phyloP scores from a whole-genome alignment of 202 grass and related monocot genomes.

The Cymbopogon flexuosus region DNA sequence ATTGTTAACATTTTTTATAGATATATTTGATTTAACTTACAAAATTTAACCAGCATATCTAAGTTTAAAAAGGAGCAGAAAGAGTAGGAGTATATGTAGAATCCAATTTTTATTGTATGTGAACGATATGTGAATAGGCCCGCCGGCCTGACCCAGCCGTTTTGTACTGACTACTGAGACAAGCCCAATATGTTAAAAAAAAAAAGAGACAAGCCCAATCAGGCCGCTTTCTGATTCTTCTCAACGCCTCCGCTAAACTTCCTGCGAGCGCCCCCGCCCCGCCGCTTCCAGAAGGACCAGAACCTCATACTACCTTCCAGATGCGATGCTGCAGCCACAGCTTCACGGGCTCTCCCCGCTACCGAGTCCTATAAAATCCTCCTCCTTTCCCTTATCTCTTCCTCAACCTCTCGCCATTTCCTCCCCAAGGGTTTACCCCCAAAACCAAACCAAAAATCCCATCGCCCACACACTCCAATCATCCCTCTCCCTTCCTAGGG shows the following conservation, averaged over 20 bases:
- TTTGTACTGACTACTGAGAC: too few relatives aligned
- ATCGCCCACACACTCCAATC: conserved; percentile 1
- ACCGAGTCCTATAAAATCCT: conserved; percentile 30
- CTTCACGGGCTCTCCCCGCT: background rate
- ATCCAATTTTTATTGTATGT: too few relatives aligned
- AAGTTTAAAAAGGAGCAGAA: too few relatives aligned
- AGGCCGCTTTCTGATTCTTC: background rate
- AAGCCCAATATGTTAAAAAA: too few relatives aligned
- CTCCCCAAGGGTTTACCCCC: background rate
- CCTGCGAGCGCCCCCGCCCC: background rate
- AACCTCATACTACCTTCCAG: conserved; percentile 10
- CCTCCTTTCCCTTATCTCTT: conserved; percentile 29
- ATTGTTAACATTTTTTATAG: too few relatives aligned
- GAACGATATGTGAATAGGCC: too few relatives aligned
- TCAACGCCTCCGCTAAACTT: background rate
- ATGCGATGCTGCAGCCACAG: conserved; percentile 25
- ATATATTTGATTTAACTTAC: too few relatives aligned
- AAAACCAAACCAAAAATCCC: background rate
- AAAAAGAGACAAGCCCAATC: too few relatives aligned
- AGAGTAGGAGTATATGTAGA: too few relatives aligned
- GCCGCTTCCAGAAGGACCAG: conserved; percentile 36
- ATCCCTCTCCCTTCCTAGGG: conserved; percentile 13
- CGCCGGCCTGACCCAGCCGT: too few relatives aligned
- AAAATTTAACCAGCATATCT: too few relatives aligned
- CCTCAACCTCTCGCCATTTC: conserved; percentile 28